phyloP scores from a whole-genome alignment of 306 rosid species.

The Castanea mollissima region DNA sequence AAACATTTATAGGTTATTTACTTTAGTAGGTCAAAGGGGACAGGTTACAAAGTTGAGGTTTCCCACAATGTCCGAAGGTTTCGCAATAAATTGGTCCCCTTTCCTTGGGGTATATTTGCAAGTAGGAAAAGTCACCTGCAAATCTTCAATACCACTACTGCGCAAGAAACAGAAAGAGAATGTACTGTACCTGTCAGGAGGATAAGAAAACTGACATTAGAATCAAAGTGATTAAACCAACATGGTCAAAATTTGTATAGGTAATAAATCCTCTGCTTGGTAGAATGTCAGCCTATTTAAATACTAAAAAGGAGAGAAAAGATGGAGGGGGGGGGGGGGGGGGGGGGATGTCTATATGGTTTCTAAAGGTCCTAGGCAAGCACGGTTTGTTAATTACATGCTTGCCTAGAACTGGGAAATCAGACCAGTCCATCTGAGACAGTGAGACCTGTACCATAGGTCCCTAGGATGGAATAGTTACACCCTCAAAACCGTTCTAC shows the following conservation, averaged over 20 bases:
- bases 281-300: no score
- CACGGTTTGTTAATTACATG: neutral
- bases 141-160: neutral
- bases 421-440: no score
- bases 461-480: no score
- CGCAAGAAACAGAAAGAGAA: neutral
- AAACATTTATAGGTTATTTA: neutral
- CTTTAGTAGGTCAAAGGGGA: neutral
- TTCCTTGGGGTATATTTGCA: neutral
- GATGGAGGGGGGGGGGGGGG: no score
- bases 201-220: neutral
- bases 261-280: no score
- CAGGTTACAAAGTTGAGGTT: neutral
- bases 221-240: no score
- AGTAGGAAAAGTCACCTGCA: neutral
- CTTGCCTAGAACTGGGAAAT: no score
- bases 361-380: neutral
- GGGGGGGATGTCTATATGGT: neutral
- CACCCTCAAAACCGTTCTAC: no score
- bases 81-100: neutral
- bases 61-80: neutral
- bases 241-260: no score
- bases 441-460: no score
- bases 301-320: no score
- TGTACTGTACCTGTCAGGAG: neutral